Evolutionary conservation across 2,329 filamentous ascomycete species (phyloP), one percentile per base, ranked within the genome.

Genomic region (Aurifilum marmelostoma): DNA sequence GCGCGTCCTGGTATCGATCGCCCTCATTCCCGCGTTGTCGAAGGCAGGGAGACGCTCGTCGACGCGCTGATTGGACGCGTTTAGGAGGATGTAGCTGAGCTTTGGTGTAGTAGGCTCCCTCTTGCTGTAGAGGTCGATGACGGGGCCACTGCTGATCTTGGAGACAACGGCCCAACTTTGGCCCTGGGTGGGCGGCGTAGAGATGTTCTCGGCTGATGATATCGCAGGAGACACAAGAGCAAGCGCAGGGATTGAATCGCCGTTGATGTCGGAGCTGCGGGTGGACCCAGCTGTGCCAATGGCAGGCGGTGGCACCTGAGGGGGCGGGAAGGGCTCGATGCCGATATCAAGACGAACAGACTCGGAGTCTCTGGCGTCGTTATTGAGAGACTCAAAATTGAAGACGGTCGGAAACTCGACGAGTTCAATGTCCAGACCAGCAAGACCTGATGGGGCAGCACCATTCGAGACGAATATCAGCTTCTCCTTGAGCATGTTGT

Each of bases 381-480:
- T 67, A 32, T 63, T 52, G 47, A 77, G 64, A 34, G 74, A 73
- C 37, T 78, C 75, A 0, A 76, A 76, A 29, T 75, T 75, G 66
- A 80, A 80, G 11, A 80, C 71, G 14, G 66, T 71, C 2, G 75
- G 74, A 63, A 79, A 77, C 1, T 39, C 71, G 52, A 75, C 65
- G 24, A 74, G 73, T 18, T 71, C 72, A 67, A 79, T 77, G 16
- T 72, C 72, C 7, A 79, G 73, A 39, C 74, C 73, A 34, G 71
- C 69, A 68, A 78, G 79, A 1, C 76, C 75, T 21, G 75, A 75
- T n/a, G 75, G 74, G 5, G 77, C 70, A 0, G 77, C 73, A 2
- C 76, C 76, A 0, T 77, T 75, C 67, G 78, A 74, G 18, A 80
- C 73, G 1, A 80, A 74, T 4, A 73, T 76, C 39, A 80, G 71